Base-by-base conservation (phyloP, 2,329 filamentous ascomycete genomes). In the Calonectria pteridis region DNA sequence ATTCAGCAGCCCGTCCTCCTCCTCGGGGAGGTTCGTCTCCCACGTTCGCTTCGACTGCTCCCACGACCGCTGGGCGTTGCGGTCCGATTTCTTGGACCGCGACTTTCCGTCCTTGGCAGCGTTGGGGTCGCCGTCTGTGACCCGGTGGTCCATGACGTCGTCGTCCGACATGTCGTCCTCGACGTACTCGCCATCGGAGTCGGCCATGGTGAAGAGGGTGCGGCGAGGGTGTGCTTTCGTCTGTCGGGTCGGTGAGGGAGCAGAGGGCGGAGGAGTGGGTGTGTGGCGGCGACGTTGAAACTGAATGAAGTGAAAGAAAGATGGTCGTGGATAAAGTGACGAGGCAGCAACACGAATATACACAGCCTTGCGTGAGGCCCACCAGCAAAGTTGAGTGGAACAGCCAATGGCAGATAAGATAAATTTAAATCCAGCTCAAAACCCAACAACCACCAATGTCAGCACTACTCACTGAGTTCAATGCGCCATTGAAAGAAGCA, bases 1-100 rank as follows among this genome's bases (percentile, higher is more conserved):
- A 71, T 92, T 93, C 77, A 98, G 91, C 71, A 92, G 93, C 58
- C 94, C 95, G 85, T 97, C 94, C 51, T 93, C 93, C 84, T 97
- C 95, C 67, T 86, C 84, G 58, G 84, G 84, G 64, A 94, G 90
- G 40, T 96, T 91, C 9, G 91, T 91, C 82, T 96, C 94, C 92
- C 92, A 93, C 26, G 90, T 92, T 69, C 92, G 87, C 82, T 92
- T 91, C 31, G 93, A 91, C 82, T 91, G 88, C 82, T 93, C 92
- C 92, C 92, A 93, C 4, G 91, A 89, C 26, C 91, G 90, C 80
- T 88, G 88, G 20, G 83, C 80, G 66, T 84, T 82, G n/a, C 82
- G 76, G n/a, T 82, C 80, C 69, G 79, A 82, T 71, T 84, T 86
- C 28, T 82, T 78, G 4, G 76, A 66, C 40, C 79, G 77, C 2